Evolutionary conservation across 2,329 filamentous ascomycete species (phyloP), one percentile per base, ranked within the genome.

Genomic region (Aureobasidium sp.): DNA sequence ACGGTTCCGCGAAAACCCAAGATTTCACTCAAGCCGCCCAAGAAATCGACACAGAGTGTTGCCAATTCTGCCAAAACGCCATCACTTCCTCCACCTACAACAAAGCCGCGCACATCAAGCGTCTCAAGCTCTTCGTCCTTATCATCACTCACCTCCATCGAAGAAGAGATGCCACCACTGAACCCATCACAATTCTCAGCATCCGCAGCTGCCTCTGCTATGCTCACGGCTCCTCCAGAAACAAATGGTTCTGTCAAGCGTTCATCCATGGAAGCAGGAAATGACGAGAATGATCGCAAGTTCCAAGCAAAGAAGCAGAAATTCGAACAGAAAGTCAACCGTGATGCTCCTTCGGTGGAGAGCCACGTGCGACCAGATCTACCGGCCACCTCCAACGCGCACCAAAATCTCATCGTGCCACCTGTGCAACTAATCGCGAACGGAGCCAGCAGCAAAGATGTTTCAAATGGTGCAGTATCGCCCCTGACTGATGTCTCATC

Each of bases 111-210:
- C 32, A 64, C 67, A 7, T 54, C 59, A 34, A 69, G 68, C 61
- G 60, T 69, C 11, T 73, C 72, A 8, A 75, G 69, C 62, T 67
- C 66, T 15, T 76, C 74, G n/a, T 74, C 71, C 10, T 65, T 76
- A 39, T 63, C 61, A 5, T 63, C 61, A 74, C 73, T 73, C 21
- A 71, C 70, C 27, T 70, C 69, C 8, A 67, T 70, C 42, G 71
- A 69, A 53, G 47, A 68, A 21, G 55, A 70, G 25, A 66, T 65
- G 50, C 66, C 66, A 8, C 65, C 68, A 64, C 67, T 68, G 11
- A 15, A 48, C 42, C 65, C 42, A 34, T 27, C 34, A 7, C 50
- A 11, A 27, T 29, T 15, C 32, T 13, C 44, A 11, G 27, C 27
- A 25, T 10, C 30, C 30, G 16, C 32, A 65, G 37, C 29, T 11